Evolutionary conservation across 768 basidiomycete species (phyloP).

Genomic region (Rhodotorula graminis): DNA sequence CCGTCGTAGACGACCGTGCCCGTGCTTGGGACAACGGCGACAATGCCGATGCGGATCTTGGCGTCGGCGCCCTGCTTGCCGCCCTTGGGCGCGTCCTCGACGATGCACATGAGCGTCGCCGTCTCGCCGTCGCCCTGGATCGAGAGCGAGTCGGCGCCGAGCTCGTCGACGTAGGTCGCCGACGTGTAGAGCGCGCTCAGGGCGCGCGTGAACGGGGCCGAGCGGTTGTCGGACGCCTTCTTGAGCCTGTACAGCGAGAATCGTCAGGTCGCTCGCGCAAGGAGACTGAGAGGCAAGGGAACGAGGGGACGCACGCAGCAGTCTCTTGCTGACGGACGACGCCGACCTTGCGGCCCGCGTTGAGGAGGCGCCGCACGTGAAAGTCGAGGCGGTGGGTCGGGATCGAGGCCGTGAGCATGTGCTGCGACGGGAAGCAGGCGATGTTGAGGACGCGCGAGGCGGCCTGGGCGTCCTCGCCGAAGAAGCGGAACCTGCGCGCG

Average conservation of each 20-base stretch:
- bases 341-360: slow-evolving; percentile 75
- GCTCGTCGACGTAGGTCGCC: slow-evolving; percentile 70
- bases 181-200: slow-evolving; percentile 21
- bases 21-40: slow-evolving; percentile 76
- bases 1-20: slow-evolving; percentile 93
- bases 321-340: slow-evolving; percentile 79
- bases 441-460: slow-evolving; percentile 59
- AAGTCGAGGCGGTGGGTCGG: slow-evolving; percentile 58
- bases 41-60: slow-evolving; percentile 59
- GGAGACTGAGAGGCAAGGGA: background rate
- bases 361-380: slow-evolving; percentile 53
- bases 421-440: slow-evolving; percentile 64
- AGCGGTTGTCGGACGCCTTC: slow-evolving; percentile 70
- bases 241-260: slow-evolving; percentile 53
- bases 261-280: background rate
- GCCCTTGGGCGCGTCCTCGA: slow-evolving; percentile 52
- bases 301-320: slow-evolving; percentile 53
- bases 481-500: slow-evolving; percentile 54
- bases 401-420: slow-evolving; percentile 70
- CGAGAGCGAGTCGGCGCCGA: slow-evolving; percentile 46
- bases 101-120: slow-evolving; percentile 71
- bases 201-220: slow-evolving; percentile 62
- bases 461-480: slow-evolving; percentile 66
- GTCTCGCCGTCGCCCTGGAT: slow-evolving; percentile 49
- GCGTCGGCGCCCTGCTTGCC: slow-evolving; percentile 53